Conservation (phyloP, 331 rosid species). For the Phaseolus coccineus region DNA sequence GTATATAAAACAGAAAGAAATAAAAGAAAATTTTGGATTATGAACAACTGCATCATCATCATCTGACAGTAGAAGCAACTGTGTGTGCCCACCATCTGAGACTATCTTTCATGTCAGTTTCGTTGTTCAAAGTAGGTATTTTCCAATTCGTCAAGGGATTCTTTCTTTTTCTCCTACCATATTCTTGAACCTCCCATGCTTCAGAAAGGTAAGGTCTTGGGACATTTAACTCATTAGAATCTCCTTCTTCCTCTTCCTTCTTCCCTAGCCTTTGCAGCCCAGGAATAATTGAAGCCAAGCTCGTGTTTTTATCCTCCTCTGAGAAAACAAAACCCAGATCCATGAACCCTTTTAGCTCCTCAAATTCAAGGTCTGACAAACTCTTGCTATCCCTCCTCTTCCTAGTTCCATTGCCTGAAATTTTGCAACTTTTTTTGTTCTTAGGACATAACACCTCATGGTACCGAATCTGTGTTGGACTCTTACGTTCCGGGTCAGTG, state of each 20-base stretch:
- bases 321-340: slow-evolving; percentile 98
- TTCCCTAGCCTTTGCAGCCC: slow-evolving; percentile 80
- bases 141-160: slow-evolving; percentile 74
- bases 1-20: background rate
- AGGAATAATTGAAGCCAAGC: slow-evolving; percentile 83
- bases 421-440: slow-evolving; percentile 34
- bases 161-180: slow-evolving; percentile 46
- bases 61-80: slow-evolving; percentile 88
- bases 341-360: slow-evolving; percentile 97
- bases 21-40: background rate
- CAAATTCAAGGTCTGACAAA: slow-evolving; percentile 82
- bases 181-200: slow-evolving; percentile 71
- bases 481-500: slow-evolving; percentile 45
- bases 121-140: slow-evolving; percentile 64
- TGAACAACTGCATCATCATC: slow-evolving; percentile 39
- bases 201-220: slow-evolving; percentile 91
- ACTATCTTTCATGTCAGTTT: slow-evolving; percentile 70
- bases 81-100: slow-evolving; percentile 89
- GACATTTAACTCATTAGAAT: slow-evolving; percentile 44
- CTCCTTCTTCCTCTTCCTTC: slow-evolving; percentile 33
- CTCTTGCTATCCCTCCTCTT: slow-evolving; percentile 68
- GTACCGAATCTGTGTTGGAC: background rate
- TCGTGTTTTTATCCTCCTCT: slow-evolving; percentile 75
- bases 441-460: slow-evolving; percentile 15
- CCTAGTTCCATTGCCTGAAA: slow-evolving; percentile 30